Percentiles rank a stretch among this genome's conserved stretches.
Evolutionary conservation across 805 yeast genomes (phyloP).

Genomic region (Metschnikowia matae): DNA sequence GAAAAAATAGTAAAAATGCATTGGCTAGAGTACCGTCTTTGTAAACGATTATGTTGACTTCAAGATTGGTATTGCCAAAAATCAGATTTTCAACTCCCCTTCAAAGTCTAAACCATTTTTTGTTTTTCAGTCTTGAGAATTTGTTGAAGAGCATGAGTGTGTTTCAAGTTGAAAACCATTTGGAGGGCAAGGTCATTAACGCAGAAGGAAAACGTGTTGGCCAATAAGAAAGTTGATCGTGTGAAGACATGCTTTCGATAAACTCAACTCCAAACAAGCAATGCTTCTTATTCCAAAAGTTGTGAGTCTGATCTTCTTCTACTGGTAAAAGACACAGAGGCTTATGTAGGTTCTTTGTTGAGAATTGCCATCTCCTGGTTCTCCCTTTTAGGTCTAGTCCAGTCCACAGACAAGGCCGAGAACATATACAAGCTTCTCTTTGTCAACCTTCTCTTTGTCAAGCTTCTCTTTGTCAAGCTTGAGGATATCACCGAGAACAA

Average conservation of each 20-base stretch:
- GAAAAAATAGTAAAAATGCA: conserved; percentile 48
- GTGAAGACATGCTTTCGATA: conserved; percentile 19
- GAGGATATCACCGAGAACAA: conserved; percentile 18
- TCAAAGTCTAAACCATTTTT: conserved; percentile 67
- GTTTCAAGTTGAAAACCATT: conserved; percentile 62
- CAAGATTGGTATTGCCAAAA: conserved; percentile 54
- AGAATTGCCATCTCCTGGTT: conserved; percentile 31
- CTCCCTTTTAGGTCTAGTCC: conserved; percentile 32
- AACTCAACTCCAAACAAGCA: conserved; percentile 28
- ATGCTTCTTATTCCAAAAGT: conserved; percentile 23
- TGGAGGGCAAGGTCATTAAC: conserved; percentile 59
- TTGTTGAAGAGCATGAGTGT: conserved; percentile 50
- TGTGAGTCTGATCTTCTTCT: conserved; percentile 22
- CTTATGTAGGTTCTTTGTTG: conserved; percentile 37
- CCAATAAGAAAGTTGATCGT: conserved; percentile 15
- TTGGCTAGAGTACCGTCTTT: conserved; percentile 91
- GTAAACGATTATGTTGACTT: conserved; percentile 58
- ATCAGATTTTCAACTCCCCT: conserved; percentile 80
- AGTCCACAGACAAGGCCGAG: conserved; percentile 32
- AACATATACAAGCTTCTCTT: conserved; percentile 23
- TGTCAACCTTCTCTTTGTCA: conserved; percentile 23
- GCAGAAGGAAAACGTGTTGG: conserved; percentile 29
- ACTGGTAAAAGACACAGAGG: conserved; percentile 27
- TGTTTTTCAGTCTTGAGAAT: conserved; percentile 61
- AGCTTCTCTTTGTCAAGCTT: conserved; percentile 23